A percentile compares a stretch with the other conserved stretches of the same genome.
Conservation (phyloP, 2,329 filamentous ascomycete species). For the Diaporthe humulicola region DNA sequence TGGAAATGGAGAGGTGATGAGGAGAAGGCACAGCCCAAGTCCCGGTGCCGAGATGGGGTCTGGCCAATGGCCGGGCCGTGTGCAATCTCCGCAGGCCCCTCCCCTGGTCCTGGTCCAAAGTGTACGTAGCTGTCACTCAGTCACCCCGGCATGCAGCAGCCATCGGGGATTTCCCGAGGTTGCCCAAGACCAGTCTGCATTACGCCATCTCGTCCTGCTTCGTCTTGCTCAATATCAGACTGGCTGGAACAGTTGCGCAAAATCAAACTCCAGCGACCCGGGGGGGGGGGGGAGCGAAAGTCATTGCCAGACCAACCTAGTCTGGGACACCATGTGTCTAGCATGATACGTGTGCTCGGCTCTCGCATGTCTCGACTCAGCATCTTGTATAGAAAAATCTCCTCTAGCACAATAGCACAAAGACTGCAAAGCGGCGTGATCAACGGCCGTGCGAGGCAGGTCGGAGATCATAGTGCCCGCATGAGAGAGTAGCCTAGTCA, state of each 20-base stretch:
- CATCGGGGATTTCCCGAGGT: background rate
- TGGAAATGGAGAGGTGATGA: slow-evolving; percentile 14
- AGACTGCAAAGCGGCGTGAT: background rate
- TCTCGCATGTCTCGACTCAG: background rate
- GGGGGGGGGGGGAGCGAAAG: too few relatives aligned
- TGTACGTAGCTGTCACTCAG: background rate
- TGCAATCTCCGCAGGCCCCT: slow-evolving; percentile 7
- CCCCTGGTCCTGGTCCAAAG: background rate
- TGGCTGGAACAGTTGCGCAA: too few relatives aligned
- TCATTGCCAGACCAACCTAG: background rate
- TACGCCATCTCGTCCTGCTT: background rate
- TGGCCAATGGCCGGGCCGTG: slow-evolving; percentile 30
- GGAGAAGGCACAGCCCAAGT: slow-evolving; percentile 15
- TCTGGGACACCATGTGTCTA: background rate
- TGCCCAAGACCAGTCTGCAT: background rate
- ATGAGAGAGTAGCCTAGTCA: background rate
- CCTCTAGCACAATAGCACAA: background rate
- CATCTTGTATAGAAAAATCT: background rate
- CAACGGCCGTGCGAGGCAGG: background rate
- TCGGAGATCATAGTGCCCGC: background rate
- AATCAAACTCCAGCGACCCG: too few relatives aligned
- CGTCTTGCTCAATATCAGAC: background rate
- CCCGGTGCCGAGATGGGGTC: slow-evolving; percentile 24
- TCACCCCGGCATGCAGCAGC: slow-evolving; percentile 1
- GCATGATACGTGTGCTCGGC: too few relatives aligned